Percentiles rank a stretch among this genome's conserved stretches.
Conservation (phyloP, 805 yeast genomes). For the Metschnikowia gelsemii region DNA sequence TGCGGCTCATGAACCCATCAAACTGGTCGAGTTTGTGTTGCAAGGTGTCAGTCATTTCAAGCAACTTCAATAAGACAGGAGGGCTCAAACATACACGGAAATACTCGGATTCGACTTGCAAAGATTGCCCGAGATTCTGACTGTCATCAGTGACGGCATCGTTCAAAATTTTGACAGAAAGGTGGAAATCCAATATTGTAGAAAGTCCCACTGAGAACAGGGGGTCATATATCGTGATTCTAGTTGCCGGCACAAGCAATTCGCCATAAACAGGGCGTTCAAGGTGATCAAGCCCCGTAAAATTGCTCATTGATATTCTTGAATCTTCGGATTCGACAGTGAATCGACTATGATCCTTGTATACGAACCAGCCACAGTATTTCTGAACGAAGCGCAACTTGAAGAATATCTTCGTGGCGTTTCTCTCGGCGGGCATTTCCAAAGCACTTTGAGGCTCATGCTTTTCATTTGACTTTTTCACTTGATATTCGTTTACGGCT, state of each 20-base stretch:
- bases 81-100: constrained; percentile 61
- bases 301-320: constrained; percentile 26
- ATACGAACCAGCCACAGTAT: constrained; percentile 37
- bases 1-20: constrained; percentile 1
- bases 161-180: constrained; percentile 45
- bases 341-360: constrained; percentile 31
- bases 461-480: background rate
- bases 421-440: background rate
- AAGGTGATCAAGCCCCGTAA: background rate
- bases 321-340: constrained; percentile 38
- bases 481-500: background rate
- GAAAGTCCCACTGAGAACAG: constrained; percentile 43
- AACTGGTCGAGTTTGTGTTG: constrained; percentile 5
- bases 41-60: constrained; percentile 33
- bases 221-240: constrained; percentile 40
- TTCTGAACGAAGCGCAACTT: constrained; percentile 29
- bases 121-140: constrained; percentile 35
- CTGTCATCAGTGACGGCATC: constrained; percentile 21
- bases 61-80: constrained; percentile 40
- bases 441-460: background rate
- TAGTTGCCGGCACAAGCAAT: constrained; percentile 41
- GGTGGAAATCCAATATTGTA: constrained; percentile 43
- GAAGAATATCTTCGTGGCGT: constrained; percentile 19
- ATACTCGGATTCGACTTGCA: constrained; percentile 59
- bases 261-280: constrained; percentile 36